Conservation (phyloP, 345 rosid genomes). For the Acer saccharum region DNA sequence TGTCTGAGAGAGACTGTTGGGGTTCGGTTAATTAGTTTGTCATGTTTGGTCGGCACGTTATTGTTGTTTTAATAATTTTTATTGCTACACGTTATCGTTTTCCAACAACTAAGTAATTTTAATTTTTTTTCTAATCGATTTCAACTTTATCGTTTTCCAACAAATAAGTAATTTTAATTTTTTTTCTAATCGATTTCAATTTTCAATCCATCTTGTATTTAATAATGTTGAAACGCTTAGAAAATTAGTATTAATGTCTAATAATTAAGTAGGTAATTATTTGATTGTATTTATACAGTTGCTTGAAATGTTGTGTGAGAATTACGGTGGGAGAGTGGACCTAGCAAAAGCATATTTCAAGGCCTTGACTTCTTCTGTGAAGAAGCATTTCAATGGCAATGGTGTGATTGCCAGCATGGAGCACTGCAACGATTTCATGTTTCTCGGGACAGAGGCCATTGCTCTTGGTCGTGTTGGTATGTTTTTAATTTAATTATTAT, state of each 20-base stretch:
- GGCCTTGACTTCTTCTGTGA: slow-evolving; percentile 77
- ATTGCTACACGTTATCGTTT: not conserved
- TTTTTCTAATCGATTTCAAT: too few species aligned
- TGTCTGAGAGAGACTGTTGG: not conserved
- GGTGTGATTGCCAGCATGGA: slow-evolving; percentile 99
- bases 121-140: too few species aligned
- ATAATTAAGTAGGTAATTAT: too few species aligned
- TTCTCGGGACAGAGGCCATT: slow-evolving; percentile 93
- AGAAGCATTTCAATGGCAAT: slow-evolving; percentile 85
- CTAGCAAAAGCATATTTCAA: slow-evolving; percentile 81
- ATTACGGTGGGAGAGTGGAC: slow-evolving; percentile 92
- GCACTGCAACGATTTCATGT: slow-evolving; percentile 97
- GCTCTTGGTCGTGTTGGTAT: slow-evolving; percentile 96
- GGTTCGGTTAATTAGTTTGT: not conserved
- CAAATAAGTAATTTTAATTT: not conserved
- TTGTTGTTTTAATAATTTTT: not conserved
- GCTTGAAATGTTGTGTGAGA: slow-evolving; percentile 85
- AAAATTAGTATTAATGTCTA: too few species aligned
- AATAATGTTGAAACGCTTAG: too few species aligned
- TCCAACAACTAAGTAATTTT: not conserved
- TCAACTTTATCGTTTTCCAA: not conserved
- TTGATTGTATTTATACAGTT: slow-evolving; percentile 39
- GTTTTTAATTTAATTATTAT: slow-evolving; percentile 13
- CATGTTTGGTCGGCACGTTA: slow-evolving; percentile 47
- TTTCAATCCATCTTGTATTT: not conserved